Evolutionary conservation across 1,284 basidiomycete genomes (phyloP), one percentile per base, ranked within the genome.

Genomic region (Ustilago esculenta): DNA sequence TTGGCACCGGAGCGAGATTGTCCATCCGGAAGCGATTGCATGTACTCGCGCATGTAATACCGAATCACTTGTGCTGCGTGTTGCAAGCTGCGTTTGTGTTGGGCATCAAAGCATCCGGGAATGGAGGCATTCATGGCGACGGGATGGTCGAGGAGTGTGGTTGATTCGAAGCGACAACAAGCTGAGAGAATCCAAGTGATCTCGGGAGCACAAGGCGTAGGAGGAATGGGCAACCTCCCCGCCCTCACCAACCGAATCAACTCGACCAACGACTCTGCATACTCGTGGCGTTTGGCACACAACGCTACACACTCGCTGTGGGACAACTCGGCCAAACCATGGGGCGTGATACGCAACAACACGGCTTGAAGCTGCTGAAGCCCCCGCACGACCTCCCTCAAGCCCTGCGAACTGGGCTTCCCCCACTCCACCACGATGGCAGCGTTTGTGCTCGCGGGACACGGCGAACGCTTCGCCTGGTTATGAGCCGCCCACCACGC

Each of bases 121-220:
- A 23, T 36, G 3, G 40, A 12, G 18, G 40, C 37, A 15, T 6
- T 3, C 7, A 25, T 10, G 27, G n/a, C 35, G 12, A 9, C 14
- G n/a, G 39, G 18, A 11, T 48, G 18, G 27, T 50, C 23, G 12
- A 67, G 52, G 14, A 52, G 29, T 40, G 52, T 11, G 2, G 57
- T 60, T 20, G 21, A 5, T 32, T 67, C 63, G 36, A 67, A 67
- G 25, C 64, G 63, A 25, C 69, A 72, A 35, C 51, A 58, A 10
- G 69, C 69, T 2, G 58, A 63, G 5, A 67, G 21, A 18, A 67
- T 55, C 69, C 69, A 72, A 2, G 55, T 39, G 14, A 72, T 56
- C 45, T 67, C 63, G 14, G 58, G 47, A 8, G 42, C 40, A 21
- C 45, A 55, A 2, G 58, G 24, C 7, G 30, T 23, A 11, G 51